Evolutionary conservation across 1,284 basidiomycete species (phyloP).

Genomic region (Puccinia hordei): DNA sequence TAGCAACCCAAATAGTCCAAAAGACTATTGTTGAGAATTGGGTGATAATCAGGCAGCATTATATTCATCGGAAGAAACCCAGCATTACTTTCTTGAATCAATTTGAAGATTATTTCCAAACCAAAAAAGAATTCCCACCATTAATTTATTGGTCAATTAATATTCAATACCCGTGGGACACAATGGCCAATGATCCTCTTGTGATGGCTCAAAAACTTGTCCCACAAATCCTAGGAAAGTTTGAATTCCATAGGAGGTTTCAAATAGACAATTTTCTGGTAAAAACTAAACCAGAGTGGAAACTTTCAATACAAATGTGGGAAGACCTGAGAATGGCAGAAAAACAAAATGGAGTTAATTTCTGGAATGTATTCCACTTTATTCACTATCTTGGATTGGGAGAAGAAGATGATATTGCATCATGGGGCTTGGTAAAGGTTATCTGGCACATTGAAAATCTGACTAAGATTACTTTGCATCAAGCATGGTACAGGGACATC

Average conservation of each 20-base stretch:
- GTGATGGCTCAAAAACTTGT: neutral
- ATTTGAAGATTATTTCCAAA: neutral
- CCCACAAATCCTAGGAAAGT: neutral
- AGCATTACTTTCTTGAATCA: neutral
- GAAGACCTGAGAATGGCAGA: neutral
- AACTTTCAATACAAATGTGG: neutral
- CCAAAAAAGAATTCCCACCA: neutral
- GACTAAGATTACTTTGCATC: neutral
- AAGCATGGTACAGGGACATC: neutral
- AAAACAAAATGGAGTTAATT: neutral
- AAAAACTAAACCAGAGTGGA: too few relatives aligned
- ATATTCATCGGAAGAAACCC: neutral
- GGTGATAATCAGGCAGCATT: neutral
- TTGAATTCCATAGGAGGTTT: neutral
- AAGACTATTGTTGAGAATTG: slow-evolving; percentile 1
- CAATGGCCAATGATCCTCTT: neutral
- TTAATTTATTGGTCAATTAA: neutral
- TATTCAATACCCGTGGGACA: neutral
- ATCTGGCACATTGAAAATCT: neutral
- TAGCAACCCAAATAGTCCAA: neutral
- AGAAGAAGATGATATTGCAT: neutral
- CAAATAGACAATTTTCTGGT: neutral
- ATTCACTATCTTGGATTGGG: neutral
- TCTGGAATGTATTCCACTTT: neutral
- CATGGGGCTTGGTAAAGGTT: neutral